A percentile compares a stretch with the other conserved stretches of the same genome.
These are phyloP conservation scores for Fraxinus greggii DNA, from an alignment of 305 asterid species.

Conservation along the genomic window DNA sequence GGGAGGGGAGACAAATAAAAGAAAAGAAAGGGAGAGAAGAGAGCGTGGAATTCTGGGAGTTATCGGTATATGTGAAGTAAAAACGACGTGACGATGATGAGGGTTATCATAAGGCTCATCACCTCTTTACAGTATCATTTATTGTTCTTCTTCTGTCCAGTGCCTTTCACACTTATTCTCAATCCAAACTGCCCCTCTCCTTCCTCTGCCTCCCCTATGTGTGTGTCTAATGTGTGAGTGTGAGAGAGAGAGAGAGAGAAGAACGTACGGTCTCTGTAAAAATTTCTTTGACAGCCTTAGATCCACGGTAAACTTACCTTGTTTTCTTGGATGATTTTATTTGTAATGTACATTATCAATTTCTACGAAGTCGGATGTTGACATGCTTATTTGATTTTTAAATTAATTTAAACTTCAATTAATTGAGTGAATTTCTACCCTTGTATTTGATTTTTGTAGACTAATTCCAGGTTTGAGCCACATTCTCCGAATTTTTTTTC, in stretches of 20 bases:
- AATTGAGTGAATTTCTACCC: no score
- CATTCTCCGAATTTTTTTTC: no score
- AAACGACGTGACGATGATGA: conserved; percentile 9
- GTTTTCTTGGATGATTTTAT: neutral
- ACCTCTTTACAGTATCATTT: neutral
- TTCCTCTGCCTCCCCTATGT: neutral
- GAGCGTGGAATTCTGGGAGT: neutral
- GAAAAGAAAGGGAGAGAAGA: neutral
- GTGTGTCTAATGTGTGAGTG: neutral
- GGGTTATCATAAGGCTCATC: conserved; percentile 8
- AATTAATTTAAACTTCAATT: no score
- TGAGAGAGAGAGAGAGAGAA: neutral
- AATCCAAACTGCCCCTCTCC: conserved; percentile 8
- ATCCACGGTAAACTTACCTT: neutral
- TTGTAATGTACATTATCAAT: neutral
- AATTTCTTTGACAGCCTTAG: neutral
- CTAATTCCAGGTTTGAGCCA: neutral
- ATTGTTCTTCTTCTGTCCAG: conserved; percentile 1
- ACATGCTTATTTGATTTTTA: neutral
- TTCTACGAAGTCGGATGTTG: neutral
- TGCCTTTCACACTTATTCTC: neutral
- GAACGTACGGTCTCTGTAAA: neutral
- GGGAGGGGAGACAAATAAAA: neutral
- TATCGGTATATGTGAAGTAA: neutral
- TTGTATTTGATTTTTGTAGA: neutral